Percentiles rank a stretch among this genome's conserved stretches.
phyloP scores from a whole-genome alignment of 495 filamentous ascomycete species.

The Penicillium longicatenatum region DNA sequence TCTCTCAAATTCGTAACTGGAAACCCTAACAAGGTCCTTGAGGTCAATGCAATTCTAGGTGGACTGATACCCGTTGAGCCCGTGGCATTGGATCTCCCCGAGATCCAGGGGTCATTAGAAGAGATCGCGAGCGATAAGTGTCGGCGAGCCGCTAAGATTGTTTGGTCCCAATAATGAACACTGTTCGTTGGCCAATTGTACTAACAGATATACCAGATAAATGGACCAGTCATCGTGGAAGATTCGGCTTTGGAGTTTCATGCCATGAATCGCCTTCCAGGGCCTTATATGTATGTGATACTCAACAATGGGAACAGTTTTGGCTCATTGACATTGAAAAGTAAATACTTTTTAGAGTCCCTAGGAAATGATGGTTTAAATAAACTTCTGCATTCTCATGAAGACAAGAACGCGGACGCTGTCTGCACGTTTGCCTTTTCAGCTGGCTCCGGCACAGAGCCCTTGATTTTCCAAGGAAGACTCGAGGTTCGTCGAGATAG shows the following conservation, averaged over 20 bases:
- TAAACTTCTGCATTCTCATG: conserved; percentile 75
- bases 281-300: conserved; percentile 78
- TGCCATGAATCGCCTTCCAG: conserved; percentile 77
- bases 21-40: conserved; percentile 77
- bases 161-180: conserved; percentile 27
- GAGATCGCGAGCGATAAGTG: conserved; percentile 80
- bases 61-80: conserved; percentile 62
- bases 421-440: conserved; percentile 90
- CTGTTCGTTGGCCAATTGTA: not conserved
- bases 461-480: conserved; percentile 81
- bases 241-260: conserved; percentile 88
- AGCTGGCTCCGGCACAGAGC: conserved; percentile 72
- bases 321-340: conserved; percentile 28
- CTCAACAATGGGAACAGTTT: not conserved
- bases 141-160: conserved; percentile 64
- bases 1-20: conserved; percentile 70
- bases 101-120: conserved; percentile 80
- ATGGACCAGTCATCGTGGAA: conserved; percentile 89
- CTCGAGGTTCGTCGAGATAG: conserved; percentile 33
- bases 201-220: conserved; percentile 46
- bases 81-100: conserved; percentile 67
- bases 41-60: conserved; percentile 75
- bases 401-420: conserved; percentile 83
- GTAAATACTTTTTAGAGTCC: conserved; percentile 83
- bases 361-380: conserved; percentile 79